Conservation (phyloP, 140 eudicot species). For the Anethum foeniculum region DNA sequence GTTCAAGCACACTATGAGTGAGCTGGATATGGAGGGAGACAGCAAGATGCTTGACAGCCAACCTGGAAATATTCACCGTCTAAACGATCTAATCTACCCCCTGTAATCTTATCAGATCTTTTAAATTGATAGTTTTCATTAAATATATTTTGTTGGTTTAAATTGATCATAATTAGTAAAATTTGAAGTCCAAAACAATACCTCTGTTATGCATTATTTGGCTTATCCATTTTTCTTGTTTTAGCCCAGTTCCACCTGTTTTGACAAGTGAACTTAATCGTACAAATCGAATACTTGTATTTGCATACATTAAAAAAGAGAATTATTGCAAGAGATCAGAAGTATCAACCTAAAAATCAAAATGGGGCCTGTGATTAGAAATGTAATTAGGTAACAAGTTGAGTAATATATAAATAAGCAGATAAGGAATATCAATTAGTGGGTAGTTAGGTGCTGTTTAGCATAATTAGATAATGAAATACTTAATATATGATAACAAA, state of each 20-base stretch:
- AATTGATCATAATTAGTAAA: background rate
- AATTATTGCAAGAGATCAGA: background rate
- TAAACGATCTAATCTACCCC: conserved; percentile 25
- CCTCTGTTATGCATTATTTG: too few species aligned
- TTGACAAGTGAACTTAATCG: background rate
- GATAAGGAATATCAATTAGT: background rate
- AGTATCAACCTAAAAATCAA: background rate
- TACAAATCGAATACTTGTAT: background rate
- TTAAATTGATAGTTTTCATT: too few species aligned
- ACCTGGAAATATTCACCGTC: conserved; percentile 13
- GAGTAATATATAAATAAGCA: conserved; percentile 6
- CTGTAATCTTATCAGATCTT: background rate
- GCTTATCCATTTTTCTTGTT: too few species aligned
- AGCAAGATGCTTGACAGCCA: conserved; percentile 26
- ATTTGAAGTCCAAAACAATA: too few species aligned
- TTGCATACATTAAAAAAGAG: background rate
- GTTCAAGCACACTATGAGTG: conserved; percentile 30
- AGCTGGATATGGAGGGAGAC: conserved; percentile 48
- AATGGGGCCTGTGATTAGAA: conserved; percentile 4
- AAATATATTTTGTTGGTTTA: background rate
- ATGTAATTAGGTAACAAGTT: conserved; percentile 16
- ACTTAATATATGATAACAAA: background rate
- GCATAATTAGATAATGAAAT: background rate
- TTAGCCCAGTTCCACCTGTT: too few species aligned
- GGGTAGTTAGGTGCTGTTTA: background rate